Evolutionary conservation across 164 flowering plant genomes (phyloP).

Genomic region (Umbellularia californica): DNA sequence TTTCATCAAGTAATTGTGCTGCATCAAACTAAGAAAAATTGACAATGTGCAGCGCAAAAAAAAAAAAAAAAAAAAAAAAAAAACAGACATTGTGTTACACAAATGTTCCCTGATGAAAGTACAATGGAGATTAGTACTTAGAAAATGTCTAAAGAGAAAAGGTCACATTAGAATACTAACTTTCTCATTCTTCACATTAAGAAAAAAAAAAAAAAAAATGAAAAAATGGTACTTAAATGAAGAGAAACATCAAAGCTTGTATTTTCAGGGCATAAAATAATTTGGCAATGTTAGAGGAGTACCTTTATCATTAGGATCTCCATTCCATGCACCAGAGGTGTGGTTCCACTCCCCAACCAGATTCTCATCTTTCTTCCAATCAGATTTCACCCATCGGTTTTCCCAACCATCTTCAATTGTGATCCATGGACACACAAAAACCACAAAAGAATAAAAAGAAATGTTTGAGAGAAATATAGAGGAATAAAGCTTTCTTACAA

Average conservation of each 20-base stretch:
- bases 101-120: too few relatives aligned
- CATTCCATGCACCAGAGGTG: conserved; percentile 92
- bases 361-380: conserved; percentile 93
- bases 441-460: neutral
- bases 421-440: neutral
- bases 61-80: too few relatives aligned
- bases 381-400: conserved; percentile 85
- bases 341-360: conserved; percentile 87
- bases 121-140: neutral
- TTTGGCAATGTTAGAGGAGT: neutral
- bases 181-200: too few relatives aligned
- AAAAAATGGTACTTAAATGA: neutral
- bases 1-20: too few relatives aligned
- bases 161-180: neutral
- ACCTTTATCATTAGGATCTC: conserved; percentile 87
- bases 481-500: neutral
- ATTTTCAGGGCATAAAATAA: neutral
- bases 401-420: conserved; percentile 79
- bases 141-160: neutral
- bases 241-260: neutral
- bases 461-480: neutral
- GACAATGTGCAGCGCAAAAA: too few relatives aligned
- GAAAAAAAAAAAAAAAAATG: too few relatives aligned
- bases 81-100: too few relatives aligned
- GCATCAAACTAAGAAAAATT: too few relatives aligned